Evolutionary conservation across 106 monocot species (phyloP).

Genomic region (Ottelia alismoides): DNA sequence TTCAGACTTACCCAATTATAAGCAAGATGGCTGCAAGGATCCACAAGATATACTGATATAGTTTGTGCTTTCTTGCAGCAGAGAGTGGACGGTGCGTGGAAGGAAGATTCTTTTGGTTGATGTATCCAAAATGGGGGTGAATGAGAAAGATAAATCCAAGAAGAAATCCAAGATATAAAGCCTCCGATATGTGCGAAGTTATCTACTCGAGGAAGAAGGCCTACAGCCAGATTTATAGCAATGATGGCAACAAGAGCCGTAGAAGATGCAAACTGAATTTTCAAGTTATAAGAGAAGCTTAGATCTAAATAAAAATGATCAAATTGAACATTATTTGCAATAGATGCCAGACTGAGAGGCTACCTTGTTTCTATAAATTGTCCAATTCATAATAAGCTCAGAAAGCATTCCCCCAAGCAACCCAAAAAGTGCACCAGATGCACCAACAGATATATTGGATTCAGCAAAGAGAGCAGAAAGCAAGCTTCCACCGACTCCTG

Average conservation of each 20-base stretch:
- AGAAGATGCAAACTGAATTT: conserved; percentile 57
- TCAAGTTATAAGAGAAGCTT: background rate
- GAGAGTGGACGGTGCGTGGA: background rate
- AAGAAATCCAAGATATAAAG: conserved; percentile 11
- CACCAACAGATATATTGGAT: conserved; percentile 57
- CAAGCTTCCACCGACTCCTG: conserved; percentile 73
- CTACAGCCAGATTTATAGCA: conserved; percentile 58
- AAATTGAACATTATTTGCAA: too few relatives aligned
- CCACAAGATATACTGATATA: conserved; percentile 11
- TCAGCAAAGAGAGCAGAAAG: conserved; percentile 63
- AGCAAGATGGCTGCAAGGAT: conserved; percentile 4
- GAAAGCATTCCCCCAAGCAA: too few relatives aligned
- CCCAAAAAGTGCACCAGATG: too few relatives aligned
- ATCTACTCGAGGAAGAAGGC: too few relatives aligned
- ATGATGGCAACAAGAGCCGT: conserved; percentile 61
- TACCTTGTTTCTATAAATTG: conserved; percentile 86
- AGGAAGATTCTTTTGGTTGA: conserved; percentile 2
- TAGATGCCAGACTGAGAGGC: background rate
- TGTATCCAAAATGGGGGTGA: conserved; percentile 12
- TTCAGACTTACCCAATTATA: too few relatives aligned
- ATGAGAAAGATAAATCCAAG: too few relatives aligned
- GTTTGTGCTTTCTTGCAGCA: conserved; percentile 3
- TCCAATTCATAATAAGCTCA: conserved; percentile 90
- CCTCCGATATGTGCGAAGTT: too few relatives aligned
- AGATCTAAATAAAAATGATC: too few relatives aligned